Base-by-base conservation (phyloP, 2,329 filamentous ascomycete species). In the Colletotrichum musae region DNA sequence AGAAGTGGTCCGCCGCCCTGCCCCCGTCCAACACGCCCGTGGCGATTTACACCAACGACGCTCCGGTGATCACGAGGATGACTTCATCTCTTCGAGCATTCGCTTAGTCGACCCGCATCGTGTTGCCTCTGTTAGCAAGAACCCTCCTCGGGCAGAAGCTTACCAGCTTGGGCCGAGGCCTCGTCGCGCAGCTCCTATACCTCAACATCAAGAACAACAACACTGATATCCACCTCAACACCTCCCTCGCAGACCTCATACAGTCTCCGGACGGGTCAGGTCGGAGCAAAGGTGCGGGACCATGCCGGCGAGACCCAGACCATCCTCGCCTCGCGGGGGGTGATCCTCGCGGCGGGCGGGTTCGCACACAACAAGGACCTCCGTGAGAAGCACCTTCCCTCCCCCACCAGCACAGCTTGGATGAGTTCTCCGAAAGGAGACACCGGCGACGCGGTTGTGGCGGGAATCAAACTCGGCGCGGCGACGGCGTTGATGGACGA, bases 261-360 rank as follows among this genome's bases (percentile, higher is more conserved):
- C 18, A 58, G 9, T 70, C 64, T 7, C 7, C 32, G 9, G 7
- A 10, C 2, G 77, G 78, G 0, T 76, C 77, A 3, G 6, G 71
- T 79, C 12, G 61, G 59, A 1, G 59, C 59, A 4, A 54, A 15
- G 68, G 56, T 61, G 10, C n/a, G 12, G 1, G 5, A 36, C 0
- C 36, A 72, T 21, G 68, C 75, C 9, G 78, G 76, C 21, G 67
- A 69, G 15, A 54, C 70, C 2, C 58, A 74, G 6, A 68, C 62
- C 2, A 72, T 80, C 56, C 61, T 73, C 2, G 75, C 78, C 7
- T 70, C 60, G 1, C 59, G 71, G n/a, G 79, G 77, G 13, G 77
- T 81, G 13, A 65, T 82, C 10, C 73, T 81, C 9, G 75, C 75
- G 6, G 78, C 78, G 6, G 80, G 78, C 6, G 80, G 80, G 4